Evolutionary conservation across 768 basidiomycete species (phyloP), one percentile per base, ranked within the genome.

Genomic region (Cystofilobasidium capitatum): DNA sequence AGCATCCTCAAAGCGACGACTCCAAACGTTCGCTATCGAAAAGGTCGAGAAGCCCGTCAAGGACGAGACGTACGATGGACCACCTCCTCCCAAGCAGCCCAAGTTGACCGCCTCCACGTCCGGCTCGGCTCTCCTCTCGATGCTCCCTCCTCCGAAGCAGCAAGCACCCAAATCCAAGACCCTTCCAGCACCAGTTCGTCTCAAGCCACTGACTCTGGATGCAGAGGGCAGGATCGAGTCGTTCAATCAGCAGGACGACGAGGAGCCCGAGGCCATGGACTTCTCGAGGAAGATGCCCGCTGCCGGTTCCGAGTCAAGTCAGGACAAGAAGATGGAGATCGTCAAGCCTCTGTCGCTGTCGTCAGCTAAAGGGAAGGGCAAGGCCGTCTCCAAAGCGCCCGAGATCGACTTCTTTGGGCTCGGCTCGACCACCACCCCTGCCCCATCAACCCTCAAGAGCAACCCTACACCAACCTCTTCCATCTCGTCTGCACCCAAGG

Each of bases 341-440:
- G 66, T 63, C 26, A 62, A 58, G 42, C 66, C 66, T 9, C 24
- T 68, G 33, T 55, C 51, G 51, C 51, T 55, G 14, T 26, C 51
- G 64, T 58, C 24, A 35, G 51, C 47, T 1, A 62, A 68, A 45
- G 24, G 22, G 16, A 68, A 62, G 57, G 36, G 61, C 31, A 49
- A 36, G 33, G 31, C 54, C 1, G 60, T 68, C 39, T n/a, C 51
- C 22, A 36, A 61, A 45, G 60, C n/a, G 26, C 49, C 60, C 37
- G 22, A 55, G 33, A 69, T 64, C 62, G 68, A 69, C 29, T 69
- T 69, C 68, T 69, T 69, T 37, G 68, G 68, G 10, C 42, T 69
- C 20, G 68, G 68, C 45, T 45, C 54, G 12, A 45, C 44, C 35
- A 16, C 37, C 33, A 35, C 42, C 12, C 24, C 66, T 31, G 24